Conservation (phyloP, 768 basidiomycete species). For the Floccularia luteovirens region DNA sequence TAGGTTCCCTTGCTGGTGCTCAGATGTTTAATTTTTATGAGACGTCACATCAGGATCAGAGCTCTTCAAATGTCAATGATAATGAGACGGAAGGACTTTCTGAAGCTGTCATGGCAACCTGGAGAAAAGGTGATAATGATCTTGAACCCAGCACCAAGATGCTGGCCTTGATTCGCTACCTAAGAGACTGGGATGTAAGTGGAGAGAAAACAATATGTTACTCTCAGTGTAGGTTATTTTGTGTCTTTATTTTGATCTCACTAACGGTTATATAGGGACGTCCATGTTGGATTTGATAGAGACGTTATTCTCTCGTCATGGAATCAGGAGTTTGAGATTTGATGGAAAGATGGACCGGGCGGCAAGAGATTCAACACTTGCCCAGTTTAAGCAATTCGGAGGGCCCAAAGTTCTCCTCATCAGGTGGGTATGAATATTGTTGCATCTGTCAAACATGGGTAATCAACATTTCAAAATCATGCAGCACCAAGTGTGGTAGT, state of each 20-base stretch:
- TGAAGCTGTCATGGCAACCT: conserved; percentile 39
- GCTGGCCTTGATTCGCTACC: conserved; percentile 42
- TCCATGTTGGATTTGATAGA: conserved; percentile 65
- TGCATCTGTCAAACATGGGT: not conserved
- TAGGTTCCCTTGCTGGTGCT: no score
- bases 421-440: conserved; percentile 33
- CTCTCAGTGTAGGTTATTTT: conserved; percentile 49
- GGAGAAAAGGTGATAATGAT: conserved; percentile 54
- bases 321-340: conserved; percentile 51
- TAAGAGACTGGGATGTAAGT: conserved; percentile 50
- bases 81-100: conserved; percentile 32
- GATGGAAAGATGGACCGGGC: conserved; percentile 62
- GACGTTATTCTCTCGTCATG: conserved; percentile 49
- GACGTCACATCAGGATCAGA: no score
- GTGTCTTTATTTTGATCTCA: not conserved
- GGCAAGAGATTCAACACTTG: conserved; percentile 40
- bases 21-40: no score
- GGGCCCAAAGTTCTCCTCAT: conserved; percentile 62
- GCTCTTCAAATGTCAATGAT: no score
- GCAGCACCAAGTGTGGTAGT: conserved; percentile 59
- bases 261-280: conserved; percentile 43
- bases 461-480: not conserved
- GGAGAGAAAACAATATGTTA: conserved; percentile 69
- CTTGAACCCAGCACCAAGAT: conserved; percentile 67
- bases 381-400: conserved; percentile 43